phyloP scores from a whole-genome alignment of 139 green algal species.

The Asterochloris erici region DNA sequence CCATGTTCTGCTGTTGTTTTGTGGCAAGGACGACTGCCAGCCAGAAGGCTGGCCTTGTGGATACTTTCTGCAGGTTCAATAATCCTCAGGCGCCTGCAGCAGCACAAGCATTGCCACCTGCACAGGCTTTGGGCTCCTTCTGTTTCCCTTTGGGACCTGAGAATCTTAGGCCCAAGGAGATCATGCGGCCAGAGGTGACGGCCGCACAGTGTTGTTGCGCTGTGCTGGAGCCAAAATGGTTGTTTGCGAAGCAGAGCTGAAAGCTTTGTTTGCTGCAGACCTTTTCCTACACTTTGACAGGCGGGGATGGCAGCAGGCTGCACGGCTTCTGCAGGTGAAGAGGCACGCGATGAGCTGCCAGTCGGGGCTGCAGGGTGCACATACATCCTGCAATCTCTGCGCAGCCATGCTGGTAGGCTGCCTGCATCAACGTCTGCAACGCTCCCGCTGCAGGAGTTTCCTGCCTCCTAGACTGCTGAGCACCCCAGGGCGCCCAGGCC shows the following conservation, averaged over 20 bases:
- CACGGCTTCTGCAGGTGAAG: slow-evolving; percentile 56
- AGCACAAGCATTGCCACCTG: slow-evolving; percentile 13
- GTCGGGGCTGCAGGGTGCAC: neutral
- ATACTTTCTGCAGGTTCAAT: slow-evolving; percentile 26
- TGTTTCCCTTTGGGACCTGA: slow-evolving; percentile 59
- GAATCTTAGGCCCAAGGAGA: slow-evolving; percentile 43
- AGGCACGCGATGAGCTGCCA: neutral
- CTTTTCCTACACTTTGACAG: slow-evolving; percentile 50
- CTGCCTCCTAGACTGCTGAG: slow-evolving; percentile 37
- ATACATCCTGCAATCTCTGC: too few species aligned
- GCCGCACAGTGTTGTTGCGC: neutral
- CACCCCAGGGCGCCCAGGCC: neutral
- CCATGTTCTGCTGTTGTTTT: slow-evolving; percentile 18
- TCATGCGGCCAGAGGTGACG: slow-evolving; percentile 51
- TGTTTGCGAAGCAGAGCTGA: neutral
- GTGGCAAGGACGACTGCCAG: slow-evolving; percentile 10
- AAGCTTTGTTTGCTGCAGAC: neutral
- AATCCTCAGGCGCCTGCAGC: neutral
- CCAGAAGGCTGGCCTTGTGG: slow-evolving; percentile 1
- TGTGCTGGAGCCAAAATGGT: neutral
- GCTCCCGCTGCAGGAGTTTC: slow-evolving; percentile 30
- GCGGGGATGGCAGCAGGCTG: slow-evolving; percentile 45
- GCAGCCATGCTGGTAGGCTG: too few species aligned
- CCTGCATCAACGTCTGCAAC: too few species aligned
- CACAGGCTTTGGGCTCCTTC: slow-evolving; percentile 36